These are phyloP conservation scores for Prorocentrum cordatum DNA, from an alignment of 169 alveolate genomes.

Conservation along the genomic window DNA sequence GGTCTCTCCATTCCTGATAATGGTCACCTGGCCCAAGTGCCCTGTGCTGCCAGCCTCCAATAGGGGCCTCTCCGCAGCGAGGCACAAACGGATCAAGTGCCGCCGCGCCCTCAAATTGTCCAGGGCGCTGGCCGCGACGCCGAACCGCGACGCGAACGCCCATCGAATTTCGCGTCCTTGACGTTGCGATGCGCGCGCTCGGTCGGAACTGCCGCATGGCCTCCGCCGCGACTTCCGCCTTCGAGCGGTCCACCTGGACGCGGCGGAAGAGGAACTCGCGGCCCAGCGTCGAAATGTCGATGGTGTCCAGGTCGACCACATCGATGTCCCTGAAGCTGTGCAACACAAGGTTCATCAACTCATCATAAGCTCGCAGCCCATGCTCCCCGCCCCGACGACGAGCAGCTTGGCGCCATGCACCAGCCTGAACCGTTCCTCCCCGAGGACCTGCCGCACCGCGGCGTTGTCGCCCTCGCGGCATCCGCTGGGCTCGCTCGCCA, in stretches of 20 bases:
- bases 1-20: constrained; percentile 38
- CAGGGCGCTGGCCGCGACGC: constrained; percentile 82
- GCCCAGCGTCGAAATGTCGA: constrained; percentile 89
- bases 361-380: constrained; percentile 99
- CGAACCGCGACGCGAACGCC: constrained; percentile 53
- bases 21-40: constrained; percentile 77
- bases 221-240: constrained; percentile 61
- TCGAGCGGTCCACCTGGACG: not conserved
- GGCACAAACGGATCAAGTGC: constrained; percentile 24
- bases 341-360: constrained; percentile 82
- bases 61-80: constrained; percentile 69
- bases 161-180: constrained; percentile 24
- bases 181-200: constrained; percentile 19
- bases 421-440: too few relatives aligned
- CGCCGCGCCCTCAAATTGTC: constrained; percentile 85
- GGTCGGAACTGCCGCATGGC: constrained; percentile 37
- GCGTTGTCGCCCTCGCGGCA: too few relatives aligned
- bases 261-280: constrained; percentile 91
- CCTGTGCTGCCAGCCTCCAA: constrained; percentile 90
- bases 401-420: constrained; percentile 74
- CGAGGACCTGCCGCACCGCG: too few relatives aligned
- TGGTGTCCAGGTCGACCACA: constrained; percentile 90
- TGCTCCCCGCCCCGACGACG: constrained; percentile 96
- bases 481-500: too few relatives aligned
- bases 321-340: constrained; percentile 13